Evolutionary conservation across 2,329 filamentous ascomycete species (phyloP), one percentile per base, ranked within the genome.

Genomic region (Sphaerostilbella broomeana): DNA sequence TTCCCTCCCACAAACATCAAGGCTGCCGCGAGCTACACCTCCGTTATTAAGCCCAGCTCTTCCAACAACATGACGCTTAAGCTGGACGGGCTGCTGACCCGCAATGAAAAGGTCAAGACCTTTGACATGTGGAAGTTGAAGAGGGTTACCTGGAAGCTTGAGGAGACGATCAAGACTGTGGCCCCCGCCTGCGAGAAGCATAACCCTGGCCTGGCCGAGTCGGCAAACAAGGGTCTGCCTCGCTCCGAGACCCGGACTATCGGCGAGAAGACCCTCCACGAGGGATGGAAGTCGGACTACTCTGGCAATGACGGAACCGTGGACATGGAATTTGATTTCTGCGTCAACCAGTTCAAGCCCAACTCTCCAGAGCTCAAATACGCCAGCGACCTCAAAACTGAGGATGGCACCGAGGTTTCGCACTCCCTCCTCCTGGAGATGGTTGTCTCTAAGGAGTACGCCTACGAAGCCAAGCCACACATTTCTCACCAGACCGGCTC

Each of bases 1-100:
- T 98, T 98, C 65, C 92, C 90, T 33, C 90, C 92, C 0, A 98
- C 92, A 50, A 92, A 94, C 64, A 81, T 98, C 54, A 89, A 86
- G 50, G 85, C 87, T 43, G 82, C 81, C 55, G 84, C 92, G 47
- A 81, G 86, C 53, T 81, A 94, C 47, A 83, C 83, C 32, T 79
- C 86, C 25, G 78, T 94, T 48, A 81, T 95, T 47, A 83, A 95
- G 64, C 88, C 90, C 5, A 85, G 89, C 44, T 85, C 86, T 53
- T 79, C 77, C 53, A 90, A 94, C 65, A 83, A 73, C 9, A 74
- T 95, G 35, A 74, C 78, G 31, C 80, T 95, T 65, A 81, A 82
- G 37, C 75, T 98, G 47, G 86, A 89, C 47, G 90, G 90, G n/a
- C 79, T 95, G 38, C 79, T 88, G 28, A 83, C 78, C 49, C 65